These are phyloP conservation scores for Scheffersomyces cryptocercus DNA, from an alignment of 1,139 yeast species.

Conservation along the genomic window DNA sequence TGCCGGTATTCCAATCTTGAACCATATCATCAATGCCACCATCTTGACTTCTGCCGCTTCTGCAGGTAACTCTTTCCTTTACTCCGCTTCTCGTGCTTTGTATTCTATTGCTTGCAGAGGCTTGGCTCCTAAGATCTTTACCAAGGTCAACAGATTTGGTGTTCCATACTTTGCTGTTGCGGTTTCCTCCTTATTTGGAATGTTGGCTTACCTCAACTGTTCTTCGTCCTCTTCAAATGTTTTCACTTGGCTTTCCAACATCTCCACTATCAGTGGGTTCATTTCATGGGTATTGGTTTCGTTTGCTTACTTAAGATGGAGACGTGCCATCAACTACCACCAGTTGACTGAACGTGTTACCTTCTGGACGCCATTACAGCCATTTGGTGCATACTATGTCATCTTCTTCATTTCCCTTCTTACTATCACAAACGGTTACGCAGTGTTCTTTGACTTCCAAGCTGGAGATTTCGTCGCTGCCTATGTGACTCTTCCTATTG, in stretches of 20 bases:
- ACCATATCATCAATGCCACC: constrained; percentile 68
- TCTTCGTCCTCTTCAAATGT: constrained; percentile 54
- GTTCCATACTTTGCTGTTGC: constrained; percentile 58
- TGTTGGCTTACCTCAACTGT: constrained; percentile 62
- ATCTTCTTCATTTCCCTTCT: constrained; percentile 46
- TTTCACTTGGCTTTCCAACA: constrained; percentile 69
- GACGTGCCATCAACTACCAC: constrained; percentile 49
- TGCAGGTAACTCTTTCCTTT: constrained; percentile 72
- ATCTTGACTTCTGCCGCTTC: constrained; percentile 69
- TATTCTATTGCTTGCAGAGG: constrained; percentile 65
- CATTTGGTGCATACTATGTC: constrained; percentile 52
- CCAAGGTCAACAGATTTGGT: constrained; percentile 57
- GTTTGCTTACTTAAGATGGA: constrained; percentile 52
- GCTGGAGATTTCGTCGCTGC: constrained; percentile 60
- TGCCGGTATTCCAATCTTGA: constrained; percentile 61
- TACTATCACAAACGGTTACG: constrained; percentile 60
- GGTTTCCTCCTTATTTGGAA: constrained; percentile 47
- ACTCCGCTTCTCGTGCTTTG: constrained; percentile 68
- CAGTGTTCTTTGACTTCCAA: constrained; percentile 54
- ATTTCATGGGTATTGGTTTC: constrained; percentile 62
- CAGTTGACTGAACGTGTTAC: constrained; percentile 47
- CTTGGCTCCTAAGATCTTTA: constrained; percentile 61
- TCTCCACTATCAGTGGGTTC: constrained; percentile 70
- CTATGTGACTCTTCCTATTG: constrained; percentile 60
- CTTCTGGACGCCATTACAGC: constrained; percentile 49